phyloP scores from a whole-genome alignment of 2,329 filamentous ascomycete genomes.

The Aspergillus neoniger region DNA sequence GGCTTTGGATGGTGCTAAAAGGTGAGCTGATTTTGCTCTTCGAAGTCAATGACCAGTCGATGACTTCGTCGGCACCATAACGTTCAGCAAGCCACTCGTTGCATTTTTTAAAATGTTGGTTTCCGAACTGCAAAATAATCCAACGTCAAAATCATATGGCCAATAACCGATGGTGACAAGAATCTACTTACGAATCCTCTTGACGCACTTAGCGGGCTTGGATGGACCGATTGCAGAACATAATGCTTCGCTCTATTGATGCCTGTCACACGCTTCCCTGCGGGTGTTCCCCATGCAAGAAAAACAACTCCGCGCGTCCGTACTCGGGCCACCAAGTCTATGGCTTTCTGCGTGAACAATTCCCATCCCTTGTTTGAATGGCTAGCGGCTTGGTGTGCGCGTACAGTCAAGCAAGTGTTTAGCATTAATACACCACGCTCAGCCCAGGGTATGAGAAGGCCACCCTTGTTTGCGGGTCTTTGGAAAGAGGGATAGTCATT shows the following conservation, averaged over 20 bases:
- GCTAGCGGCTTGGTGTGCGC: slow-evolving; percentile 81
- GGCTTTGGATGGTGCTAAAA: slow-evolving; percentile 17
- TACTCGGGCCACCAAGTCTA: slow-evolving; percentile 79
- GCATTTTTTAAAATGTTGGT: slow-evolving; percentile 51
- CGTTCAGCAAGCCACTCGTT: slow-evolving; percentile 70
- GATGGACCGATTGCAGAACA: slow-evolving; percentile 84
- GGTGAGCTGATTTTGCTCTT: slow-evolving; percentile 19
- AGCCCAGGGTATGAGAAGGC: slow-evolving; percentile 89
- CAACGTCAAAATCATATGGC: neutral
- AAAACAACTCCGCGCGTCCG: slow-evolving; percentile 85
- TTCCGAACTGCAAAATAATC: slow-evolving; percentile 38
- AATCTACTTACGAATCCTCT: slow-evolving; percentile 68
- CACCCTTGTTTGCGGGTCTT: slow-evolving; percentile 73
- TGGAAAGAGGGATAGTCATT: slow-evolving; percentile 84
- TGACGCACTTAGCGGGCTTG: slow-evolving; percentile 84
- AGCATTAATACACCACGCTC: slow-evolving; percentile 89
- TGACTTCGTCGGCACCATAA: slow-evolving; percentile 77
- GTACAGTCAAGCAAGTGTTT: slow-evolving; percentile 93
- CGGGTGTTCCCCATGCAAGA: slow-evolving; percentile 87
- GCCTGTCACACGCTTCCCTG: slow-evolving; percentile 73
- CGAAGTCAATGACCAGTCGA: slow-evolving; percentile 76
- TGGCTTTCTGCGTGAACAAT: slow-evolving; percentile 84
- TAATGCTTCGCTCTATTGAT: slow-evolving; percentile 74
- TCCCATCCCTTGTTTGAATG: slow-evolving; percentile 92
- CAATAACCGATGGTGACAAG: neutral